phyloP scores from a whole-genome alignment of 768 basidiomycete genomes.

The Mrakia gelida region DNA sequence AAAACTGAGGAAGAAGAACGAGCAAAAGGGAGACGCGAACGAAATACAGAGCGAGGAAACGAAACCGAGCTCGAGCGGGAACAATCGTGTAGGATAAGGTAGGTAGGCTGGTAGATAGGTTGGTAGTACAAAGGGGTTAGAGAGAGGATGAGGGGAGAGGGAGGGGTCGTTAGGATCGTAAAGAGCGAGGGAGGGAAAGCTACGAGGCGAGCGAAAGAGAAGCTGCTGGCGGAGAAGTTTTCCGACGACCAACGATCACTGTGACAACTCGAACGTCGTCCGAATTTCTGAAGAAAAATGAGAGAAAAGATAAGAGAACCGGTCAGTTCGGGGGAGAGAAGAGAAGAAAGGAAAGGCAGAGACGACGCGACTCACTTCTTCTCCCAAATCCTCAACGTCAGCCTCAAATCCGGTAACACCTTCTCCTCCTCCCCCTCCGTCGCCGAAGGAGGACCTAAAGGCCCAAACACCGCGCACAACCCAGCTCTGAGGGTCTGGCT shows the following conservation, averaged over 20 bases:
- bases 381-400: conserved; percentile 17
- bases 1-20: neutral
- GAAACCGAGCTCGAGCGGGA: neutral
- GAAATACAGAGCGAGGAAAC: neutral
- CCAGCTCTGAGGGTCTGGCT: neutral
- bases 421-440: neutral
- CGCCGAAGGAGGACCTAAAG: neutral
- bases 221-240: neutral
- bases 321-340: neutral
- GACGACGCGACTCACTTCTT: conserved; percentile 13
- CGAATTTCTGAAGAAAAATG: neutral
- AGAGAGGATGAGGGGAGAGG: no score
- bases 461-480: neutral
- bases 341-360: neutral
- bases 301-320: neutral
- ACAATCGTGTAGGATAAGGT: neutral
- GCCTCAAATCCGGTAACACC: neutral
- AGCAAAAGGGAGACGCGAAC: neutral
- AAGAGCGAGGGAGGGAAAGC: neutral
- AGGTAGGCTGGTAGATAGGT: no score
- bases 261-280: conserved; percentile 19
- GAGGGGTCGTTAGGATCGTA: neutral
- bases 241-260: neutral
- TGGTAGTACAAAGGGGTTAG: no score
- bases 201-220: neutral